Conservation (phyloP, 1,284 basidiomycete genomes). For the Cutaneotrichosporon dermatis region DNA sequence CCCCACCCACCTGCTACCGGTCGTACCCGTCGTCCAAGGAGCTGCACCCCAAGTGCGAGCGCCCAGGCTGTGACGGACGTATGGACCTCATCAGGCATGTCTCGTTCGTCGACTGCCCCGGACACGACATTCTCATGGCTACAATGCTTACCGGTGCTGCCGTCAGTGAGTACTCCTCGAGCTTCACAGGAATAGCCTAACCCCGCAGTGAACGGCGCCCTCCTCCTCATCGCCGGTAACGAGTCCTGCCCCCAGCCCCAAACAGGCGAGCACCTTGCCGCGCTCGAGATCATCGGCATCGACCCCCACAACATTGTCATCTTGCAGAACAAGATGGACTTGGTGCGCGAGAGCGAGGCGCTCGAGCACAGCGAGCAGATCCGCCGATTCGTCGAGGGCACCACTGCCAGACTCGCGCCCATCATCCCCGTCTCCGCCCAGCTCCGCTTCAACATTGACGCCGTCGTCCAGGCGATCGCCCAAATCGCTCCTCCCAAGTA, state of each 20-base stretch:
- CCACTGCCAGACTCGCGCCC: conserved; percentile 91
- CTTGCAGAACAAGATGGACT: conserved; percentile 93
- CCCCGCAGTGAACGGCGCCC: conserved; percentile 75
- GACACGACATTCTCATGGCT: conserved; percentile 93
- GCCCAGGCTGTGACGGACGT: conserved; percentile 79
- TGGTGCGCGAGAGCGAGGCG: conserved; percentile 87
- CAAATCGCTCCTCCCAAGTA: conserved; percentile 90
- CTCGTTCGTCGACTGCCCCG: conserved; percentile 82
- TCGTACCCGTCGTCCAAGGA: conserved; percentile 94
- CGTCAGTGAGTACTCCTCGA: conserved; percentile 55
- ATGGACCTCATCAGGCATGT: conserved; percentile 91
- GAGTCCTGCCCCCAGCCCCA: conserved; percentile 99
- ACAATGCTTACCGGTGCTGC: conserved; percentile 99
- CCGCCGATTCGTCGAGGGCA: conserved; percentile 87
- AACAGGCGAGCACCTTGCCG: conserved; percentile 96
- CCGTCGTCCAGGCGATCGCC: conserved; percentile 99
- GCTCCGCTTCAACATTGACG: conserved; percentile 98
- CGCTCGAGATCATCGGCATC: conserved; percentile 96
- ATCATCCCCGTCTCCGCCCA: conserved; percentile 99
- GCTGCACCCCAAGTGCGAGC: conserved; percentile 85
- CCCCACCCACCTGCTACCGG: conserved; percentile 86
- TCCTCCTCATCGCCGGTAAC: conserved; percentile 92
- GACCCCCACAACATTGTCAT: conserved; percentile 92
- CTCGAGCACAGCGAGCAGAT: conserved; percentile 92
- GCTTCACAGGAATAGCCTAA: too few relatives aligned